Evolutionary conservation across 352 stramenopile species (phyloP), one percentile per base, ranked within the genome.

Genomic region (Pythium sp.): DNA sequence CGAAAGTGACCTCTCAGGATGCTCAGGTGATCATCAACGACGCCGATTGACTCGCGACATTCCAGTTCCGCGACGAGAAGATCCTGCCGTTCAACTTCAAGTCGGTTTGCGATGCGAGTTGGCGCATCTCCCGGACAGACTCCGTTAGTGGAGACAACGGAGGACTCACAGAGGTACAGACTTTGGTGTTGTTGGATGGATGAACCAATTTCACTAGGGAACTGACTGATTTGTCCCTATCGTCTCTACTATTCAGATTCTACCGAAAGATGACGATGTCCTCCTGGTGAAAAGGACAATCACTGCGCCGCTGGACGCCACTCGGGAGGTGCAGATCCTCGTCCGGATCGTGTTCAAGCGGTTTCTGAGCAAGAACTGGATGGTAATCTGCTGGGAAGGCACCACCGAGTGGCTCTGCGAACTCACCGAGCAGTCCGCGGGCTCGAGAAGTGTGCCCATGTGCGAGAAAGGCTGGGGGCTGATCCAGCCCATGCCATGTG

Each of bases 331-430:
- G 41, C 20, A 36, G 18, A 55, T 69, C 9, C 57, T 46, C 0
- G 43, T 69, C 9, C 55, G 57, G 20, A 26, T 30, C 0, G 57
- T 64, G 0, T 58, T 59, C 41, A 69, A 69, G 64, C 64, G 64
- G 36, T 69, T 69, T 22, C 2, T 69, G 9, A 69, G 55, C 22
- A 63, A 69, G 28, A 26, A 58, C 15, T 41, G 64, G 0, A 54
- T 69, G 26, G 57, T 64, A 14, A 38, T 69, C 20, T 69, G 55
- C 8, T 69, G 55, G 56, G 64, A 69, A 32, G 64, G 64, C 30
- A 69, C 28, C 0, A n/a, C 32, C 28, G 57, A 64, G 55, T 69
- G 64, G 64, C 64, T 56, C 2, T 30, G 30, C 11, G 57, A 64
- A 32, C 26, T 57, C 24, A 1, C 20, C 7, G 38, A 22, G 36